These are phyloP conservation scores for Sugiyamaella americana DNA, from an alignment of 805 yeast genomes.

Conservation along the genomic window DNA sequence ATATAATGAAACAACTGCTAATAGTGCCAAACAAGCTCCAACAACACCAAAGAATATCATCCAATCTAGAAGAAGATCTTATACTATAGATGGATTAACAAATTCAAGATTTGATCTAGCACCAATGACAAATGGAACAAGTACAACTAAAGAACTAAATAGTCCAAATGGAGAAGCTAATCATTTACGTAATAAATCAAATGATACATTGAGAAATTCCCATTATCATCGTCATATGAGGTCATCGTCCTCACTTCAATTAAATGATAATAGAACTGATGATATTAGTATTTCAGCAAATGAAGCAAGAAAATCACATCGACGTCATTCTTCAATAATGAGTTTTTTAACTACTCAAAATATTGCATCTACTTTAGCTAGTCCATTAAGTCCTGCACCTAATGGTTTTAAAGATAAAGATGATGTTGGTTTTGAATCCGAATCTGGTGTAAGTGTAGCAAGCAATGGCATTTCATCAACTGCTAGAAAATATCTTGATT, in stretches of 20 bases:
- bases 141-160: not conserved
- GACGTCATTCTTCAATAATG: constrained; percentile 22
- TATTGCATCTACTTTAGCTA: constrained; percentile 2
- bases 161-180: no score
- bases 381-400: not conserved
- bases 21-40: no score
- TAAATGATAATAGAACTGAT: not conserved
- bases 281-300: constrained; percentile 3
- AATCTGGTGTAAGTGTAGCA: not conserved
- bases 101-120: not conserved
- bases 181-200: not conserved
- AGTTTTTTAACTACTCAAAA: constrained; percentile 13
- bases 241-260: not conserved
- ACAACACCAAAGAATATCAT: no score
- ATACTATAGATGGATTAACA: not conserved
- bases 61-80: not conserved
- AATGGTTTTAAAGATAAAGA: not conserved
- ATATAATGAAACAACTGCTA: not conserved
- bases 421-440: not conserved
- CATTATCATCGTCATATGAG: not conserved
- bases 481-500: constrained; percentile 4
- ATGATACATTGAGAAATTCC: not conserved
- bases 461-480: not conserved
- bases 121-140: not conserved
- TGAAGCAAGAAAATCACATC: constrained; percentile 12